Conservation (phyloP, 306 rosid species). For the Vachellia pachyceras region DNA sequence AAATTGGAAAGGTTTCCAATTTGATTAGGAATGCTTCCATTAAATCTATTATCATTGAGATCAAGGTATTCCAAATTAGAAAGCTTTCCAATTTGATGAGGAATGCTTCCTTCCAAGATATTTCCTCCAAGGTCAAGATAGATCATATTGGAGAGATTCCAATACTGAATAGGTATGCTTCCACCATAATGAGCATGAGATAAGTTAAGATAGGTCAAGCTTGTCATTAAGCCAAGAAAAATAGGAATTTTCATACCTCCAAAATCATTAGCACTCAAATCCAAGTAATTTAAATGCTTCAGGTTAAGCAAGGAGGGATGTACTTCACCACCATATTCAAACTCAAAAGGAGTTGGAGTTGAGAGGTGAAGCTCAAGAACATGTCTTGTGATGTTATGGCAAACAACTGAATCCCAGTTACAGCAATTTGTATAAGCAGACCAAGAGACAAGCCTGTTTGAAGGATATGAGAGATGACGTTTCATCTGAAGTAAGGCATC, state of each 20-base stretch:
- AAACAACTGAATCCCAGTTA: too few relatives aligned
- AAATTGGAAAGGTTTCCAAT: not conserved
- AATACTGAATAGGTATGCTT: too few relatives aligned
- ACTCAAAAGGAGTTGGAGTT: too few relatives aligned
- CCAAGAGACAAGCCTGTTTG: too few relatives aligned
- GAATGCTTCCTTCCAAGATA: not conserved
- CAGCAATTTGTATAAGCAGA: too few relatives aligned
- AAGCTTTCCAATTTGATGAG: not conserved
- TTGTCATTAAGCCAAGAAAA: too few relatives aligned
- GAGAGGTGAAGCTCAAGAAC: not conserved
- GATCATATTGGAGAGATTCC: too few relatives aligned
- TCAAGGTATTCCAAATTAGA: not conserved
- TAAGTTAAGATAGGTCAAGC: too few relatives aligned
- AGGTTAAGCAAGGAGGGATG: constrained; percentile 1
- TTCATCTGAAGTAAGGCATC: too few relatives aligned
- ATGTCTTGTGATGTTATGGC: too few relatives aligned
- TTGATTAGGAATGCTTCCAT: not conserved
- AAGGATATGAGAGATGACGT: too few relatives aligned
- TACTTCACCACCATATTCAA: not conserved
- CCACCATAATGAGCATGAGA: not conserved
- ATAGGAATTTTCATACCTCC: not conserved
- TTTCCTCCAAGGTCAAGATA: too few relatives aligned
- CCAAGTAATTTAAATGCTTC: constrained; percentile 16
- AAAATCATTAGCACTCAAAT: not conserved
- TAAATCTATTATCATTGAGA: not conserved